Conservation (phyloP, 345 rosid genomes). For the Abelmoschus esculentus region DNA sequence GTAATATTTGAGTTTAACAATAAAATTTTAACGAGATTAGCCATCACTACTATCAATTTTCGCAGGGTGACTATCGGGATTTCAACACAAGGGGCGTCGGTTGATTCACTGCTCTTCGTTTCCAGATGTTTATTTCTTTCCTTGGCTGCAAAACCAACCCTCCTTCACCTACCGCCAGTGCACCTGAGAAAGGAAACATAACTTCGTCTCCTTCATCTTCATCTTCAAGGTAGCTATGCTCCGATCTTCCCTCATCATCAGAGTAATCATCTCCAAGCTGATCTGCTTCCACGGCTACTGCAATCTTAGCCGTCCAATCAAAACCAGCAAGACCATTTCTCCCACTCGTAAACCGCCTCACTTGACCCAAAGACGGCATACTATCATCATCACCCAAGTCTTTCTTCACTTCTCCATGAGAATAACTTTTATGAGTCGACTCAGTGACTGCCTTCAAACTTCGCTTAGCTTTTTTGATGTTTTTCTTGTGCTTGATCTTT, state of each 20-base stretch:
- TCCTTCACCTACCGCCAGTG: too few species aligned
- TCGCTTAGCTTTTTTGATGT: slow-evolving; percentile 10
- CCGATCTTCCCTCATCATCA: slow-evolving; percentile 36
- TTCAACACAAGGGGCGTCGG: too few species aligned
- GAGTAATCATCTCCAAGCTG: slow-evolving; percentile 32
- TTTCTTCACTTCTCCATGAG: slow-evolving; percentile 19
- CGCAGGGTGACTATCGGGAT: too few species aligned
- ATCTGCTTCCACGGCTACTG: slow-evolving; percentile 30
- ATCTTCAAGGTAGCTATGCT: not conserved
- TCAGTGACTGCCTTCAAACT: not conserved
- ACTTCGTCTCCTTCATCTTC: too few species aligned
- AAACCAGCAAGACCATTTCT: slow-evolving; percentile 43
- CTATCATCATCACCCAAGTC: slow-evolving; percentile 8
- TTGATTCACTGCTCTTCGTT: too few species aligned
- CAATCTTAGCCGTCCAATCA: slow-evolving; percentile 62
- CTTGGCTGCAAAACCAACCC: too few species aligned
- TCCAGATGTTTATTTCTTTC: too few species aligned
- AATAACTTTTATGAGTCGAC: not conserved
- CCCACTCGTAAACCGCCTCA: slow-evolving; percentile 73
- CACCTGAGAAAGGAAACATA: too few species aligned
- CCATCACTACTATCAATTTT: too few species aligned
- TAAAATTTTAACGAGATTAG: too few species aligned
- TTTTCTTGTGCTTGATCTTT: slow-evolving; percentile 64
- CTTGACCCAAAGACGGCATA: slow-evolving; percentile 56
- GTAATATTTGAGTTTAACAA: too few species aligned